phyloP scores from a whole-genome alignment of 768 basidiomycete species.

The Galerina sulciceps region DNA sequence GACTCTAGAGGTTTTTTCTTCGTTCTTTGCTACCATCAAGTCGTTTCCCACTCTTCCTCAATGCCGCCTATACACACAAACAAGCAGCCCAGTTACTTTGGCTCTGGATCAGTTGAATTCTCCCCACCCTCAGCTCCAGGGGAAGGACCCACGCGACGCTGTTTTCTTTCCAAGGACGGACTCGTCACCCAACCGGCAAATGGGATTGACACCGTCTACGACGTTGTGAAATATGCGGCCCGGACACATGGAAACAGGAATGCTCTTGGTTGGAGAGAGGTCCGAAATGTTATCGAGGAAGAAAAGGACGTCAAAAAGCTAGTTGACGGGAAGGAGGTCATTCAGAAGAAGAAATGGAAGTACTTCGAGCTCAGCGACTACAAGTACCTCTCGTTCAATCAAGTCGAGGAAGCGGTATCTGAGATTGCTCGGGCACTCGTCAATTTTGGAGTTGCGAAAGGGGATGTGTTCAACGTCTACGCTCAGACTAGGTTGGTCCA shows the following conservation, averaged over 20 bases:
- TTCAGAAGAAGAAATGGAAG: slow-evolving; percentile 94
- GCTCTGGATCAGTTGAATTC: slow-evolving; percentile 69
- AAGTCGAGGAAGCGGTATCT: slow-evolving; percentile 66
- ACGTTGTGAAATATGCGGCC: slow-evolving; percentile 76
- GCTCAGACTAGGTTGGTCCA: slow-evolving; percentile 75
- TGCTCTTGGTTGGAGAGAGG: slow-evolving; percentile 80
- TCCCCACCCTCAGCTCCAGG: slow-evolving; percentile 42
- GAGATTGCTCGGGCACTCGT: slow-evolving; percentile 75
- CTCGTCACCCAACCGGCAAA: slow-evolving; percentile 70
- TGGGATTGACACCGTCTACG: slow-evolving; percentile 81
- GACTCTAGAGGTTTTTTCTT: too few species aligned
- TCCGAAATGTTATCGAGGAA: slow-evolving; percentile 76
- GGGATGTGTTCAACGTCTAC: slow-evolving; percentile 90
- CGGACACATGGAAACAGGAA: slow-evolving; percentile 75
- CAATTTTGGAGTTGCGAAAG: slow-evolving; percentile 67
- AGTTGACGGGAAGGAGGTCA: slow-evolving; percentile 81
- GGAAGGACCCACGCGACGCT: slow-evolving; percentile 62
- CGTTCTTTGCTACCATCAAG: slow-evolving; percentile 10
- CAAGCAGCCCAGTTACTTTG: slow-evolving; percentile 49
- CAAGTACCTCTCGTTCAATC: slow-evolving; percentile 77
- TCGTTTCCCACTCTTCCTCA: not conserved
- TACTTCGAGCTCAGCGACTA: slow-evolving; percentile 92
- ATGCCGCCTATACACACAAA: slow-evolving; percentile 39
- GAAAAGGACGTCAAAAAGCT: slow-evolving; percentile 88
- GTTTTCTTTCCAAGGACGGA: slow-evolving; percentile 54